Conservation (phyloP, 805 yeast genomes). For the Candida ovalis region DNA sequence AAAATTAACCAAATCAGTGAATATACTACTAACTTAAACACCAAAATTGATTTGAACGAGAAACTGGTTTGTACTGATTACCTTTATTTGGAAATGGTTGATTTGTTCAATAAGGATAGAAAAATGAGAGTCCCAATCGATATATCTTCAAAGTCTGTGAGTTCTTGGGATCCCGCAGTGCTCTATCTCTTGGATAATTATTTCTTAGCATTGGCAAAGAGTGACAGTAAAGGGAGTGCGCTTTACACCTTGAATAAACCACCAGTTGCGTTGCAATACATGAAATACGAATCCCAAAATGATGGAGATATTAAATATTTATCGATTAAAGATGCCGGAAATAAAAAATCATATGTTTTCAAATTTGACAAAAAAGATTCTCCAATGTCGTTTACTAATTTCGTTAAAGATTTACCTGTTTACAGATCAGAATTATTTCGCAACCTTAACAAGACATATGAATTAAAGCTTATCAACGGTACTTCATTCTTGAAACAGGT, state of each 20-base stretch:
- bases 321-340: constrained; percentile 23
- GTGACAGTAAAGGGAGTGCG: constrained; percentile 15
- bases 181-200: constrained; percentile 38
- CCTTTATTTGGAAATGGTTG: constrained; percentile 29
- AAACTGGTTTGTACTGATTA: constrained; percentile 28
- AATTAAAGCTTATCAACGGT: constrained; percentile 21
- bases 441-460: constrained; percentile 15
- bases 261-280: constrained; percentile 30
- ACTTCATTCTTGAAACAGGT: constrained; percentile 12
- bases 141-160: constrained; percentile 17
- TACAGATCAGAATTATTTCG: constrained; percentile 21
- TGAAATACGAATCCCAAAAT: constrained; percentile 12
- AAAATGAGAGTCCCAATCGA: constrained; percentile 24
- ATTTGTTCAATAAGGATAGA: constrained; percentile 26
- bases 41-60: constrained; percentile 29
- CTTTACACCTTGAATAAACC: constrained; percentile 19
- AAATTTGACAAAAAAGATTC: constrained; percentile 20
- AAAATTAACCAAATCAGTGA: constrained; percentile 27
- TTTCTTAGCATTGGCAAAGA: constrained; percentile 21
- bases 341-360: constrained; percentile 14
- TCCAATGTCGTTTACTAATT: constrained; percentile 21
- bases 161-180: constrained; percentile 40
- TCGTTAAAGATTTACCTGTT: constrained; percentile 19
- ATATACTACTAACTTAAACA: constrained; percentile 29
- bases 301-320: constrained; percentile 17